phyloP scores from a whole-genome alignment of 1,284 basidiomycete genomes.

The Heimioporus retisporus region DNA sequence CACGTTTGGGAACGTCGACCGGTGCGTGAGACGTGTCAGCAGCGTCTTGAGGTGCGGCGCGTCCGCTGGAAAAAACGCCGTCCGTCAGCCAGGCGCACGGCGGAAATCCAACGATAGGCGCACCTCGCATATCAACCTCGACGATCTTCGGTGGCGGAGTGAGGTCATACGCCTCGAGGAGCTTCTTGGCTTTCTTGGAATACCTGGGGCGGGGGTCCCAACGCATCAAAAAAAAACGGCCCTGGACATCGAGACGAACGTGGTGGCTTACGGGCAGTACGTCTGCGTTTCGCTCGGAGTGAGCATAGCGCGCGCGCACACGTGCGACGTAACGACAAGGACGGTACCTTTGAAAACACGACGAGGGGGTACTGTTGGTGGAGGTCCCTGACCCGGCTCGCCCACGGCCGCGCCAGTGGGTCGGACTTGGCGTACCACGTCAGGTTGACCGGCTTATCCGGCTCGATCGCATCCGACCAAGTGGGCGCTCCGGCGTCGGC shows the following conservation, averaged over 20 bases:
- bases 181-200: constrained; percentile 74
- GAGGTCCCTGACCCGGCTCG: constrained; percentile 53
- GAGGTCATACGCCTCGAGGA: constrained; percentile 74
- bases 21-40: constrained; percentile 72
- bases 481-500: neutral
- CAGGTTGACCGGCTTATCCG: neutral
- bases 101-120: neutral
- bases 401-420: constrained; percentile 49
- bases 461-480: neutral
- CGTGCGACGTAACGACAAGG: constrained; percentile 4
- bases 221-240: no score
- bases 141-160: constrained; percentile 75
- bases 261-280: constrained; percentile 74
- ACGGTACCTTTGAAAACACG: constrained; percentile 82
- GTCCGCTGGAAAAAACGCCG: constrained; percentile 69
- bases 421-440: neutral
- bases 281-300: constrained; percentile 55
- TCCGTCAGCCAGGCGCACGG: constrained; percentile 5
- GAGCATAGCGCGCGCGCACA: neutral
- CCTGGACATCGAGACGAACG: constrained; percentile 36
- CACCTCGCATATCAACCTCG: constrained; percentile 80
- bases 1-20: constrained; percentile 81
- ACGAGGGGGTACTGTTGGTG: constrained; percentile 70
- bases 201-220: no score
- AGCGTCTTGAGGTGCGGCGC: constrained; percentile 70